Evolutionary conservation across 352 stramenopile species (phyloP), one percentile per base, ranked within the genome.

Genomic region (Pythium scleroteichum): DNA sequence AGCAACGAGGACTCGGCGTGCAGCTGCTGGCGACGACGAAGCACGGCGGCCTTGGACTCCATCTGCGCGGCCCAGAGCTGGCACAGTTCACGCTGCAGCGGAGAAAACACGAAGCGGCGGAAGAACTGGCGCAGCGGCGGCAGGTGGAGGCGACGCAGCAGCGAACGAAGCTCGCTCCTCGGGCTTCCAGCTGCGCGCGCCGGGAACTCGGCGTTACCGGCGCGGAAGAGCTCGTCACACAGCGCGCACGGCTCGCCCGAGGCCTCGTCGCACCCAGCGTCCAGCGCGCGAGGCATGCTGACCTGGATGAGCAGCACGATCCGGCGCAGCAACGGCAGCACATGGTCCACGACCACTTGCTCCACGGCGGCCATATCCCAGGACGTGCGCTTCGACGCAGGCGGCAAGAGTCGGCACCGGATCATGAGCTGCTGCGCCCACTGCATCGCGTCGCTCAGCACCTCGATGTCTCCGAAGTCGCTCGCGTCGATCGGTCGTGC

Each of bases 21-120:
- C 9, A 24, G 22, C 60, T 78, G 73, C 39, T 78, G 65, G 2
- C 76, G 72, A 52, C 71, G 65, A 26, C 58, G 58, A 1, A 67
- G 33, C 59, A 92, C 80, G 0, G 83, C 83, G n/a, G 80, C 78
- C 50, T 83, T 85, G 16, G 80, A 75, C 62, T 92, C 80, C 20
- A 90, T 69, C 47, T 92, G 80, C 19, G 83, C 83, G 1, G 68
- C 75, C 83, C 83, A 92, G 19, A 90, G 67, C 53, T 92, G 68
- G n/a, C 80, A 90, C 20, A 92, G 62, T 2, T 66, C 62, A 19
- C 83, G 78, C 44, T 92, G 83, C 23, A 69, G 69, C 2, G 68
- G 61, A 0, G 83, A 68, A 52, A 92, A 89, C 33, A 83, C 79
- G 20, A 88, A 70, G 8, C 50, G 64, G 26, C 80, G 71, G 58